A percentile compares a stretch with the other conserved stretches of the same genome.
Conservation (phyloP, 2,329 filamentous ascomycete genomes). For the Juglanconis oblonga region DNA sequence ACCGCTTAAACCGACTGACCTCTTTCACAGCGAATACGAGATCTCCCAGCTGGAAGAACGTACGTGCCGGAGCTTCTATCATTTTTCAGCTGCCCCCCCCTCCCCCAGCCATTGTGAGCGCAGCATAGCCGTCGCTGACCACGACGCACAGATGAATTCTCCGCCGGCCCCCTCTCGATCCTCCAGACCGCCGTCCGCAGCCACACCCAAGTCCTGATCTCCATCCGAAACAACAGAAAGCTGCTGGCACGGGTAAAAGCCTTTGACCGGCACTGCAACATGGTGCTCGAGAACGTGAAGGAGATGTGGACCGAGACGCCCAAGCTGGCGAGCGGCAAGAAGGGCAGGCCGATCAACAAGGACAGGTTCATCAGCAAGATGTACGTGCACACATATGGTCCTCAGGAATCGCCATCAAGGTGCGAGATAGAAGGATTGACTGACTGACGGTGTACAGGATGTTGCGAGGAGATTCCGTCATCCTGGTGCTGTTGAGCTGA, state of each 20-base stretch:
- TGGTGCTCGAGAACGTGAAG: constrained; percentile 96
- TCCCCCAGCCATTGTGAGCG: no score
- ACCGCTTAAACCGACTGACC: constrained; percentile 1
- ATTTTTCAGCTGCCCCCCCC: neutral
- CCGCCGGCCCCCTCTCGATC: constrained; percentile 67
- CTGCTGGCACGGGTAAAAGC: constrained; percentile 95
- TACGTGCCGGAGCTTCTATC: neutral
- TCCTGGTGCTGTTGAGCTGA: constrained; percentile 78
- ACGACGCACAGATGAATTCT: constrained; percentile 48
- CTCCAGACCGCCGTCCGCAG: constrained; percentile 94
- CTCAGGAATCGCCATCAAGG: neutral
- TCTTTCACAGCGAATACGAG: constrained; percentile 74
- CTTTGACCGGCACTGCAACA: constrained; percentile 98
- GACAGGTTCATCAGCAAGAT: constrained; percentile 98
- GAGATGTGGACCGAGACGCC: constrained; percentile 99
- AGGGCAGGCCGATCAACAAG: constrained; percentile 90
- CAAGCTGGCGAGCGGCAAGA: constrained; percentile 76
- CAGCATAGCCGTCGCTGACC: constrained; percentile 12
- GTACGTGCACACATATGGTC: constrained; percentile 47
- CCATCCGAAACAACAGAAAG: constrained; percentile 97
- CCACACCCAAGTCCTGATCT: constrained; percentile 94
- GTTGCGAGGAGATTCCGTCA: constrained; percentile 81
- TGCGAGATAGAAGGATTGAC: constrained; percentile 6
- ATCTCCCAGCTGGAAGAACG: constrained; percentile 60
- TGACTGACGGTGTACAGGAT: constrained; percentile 54